Conservation (phyloP, 768 basidiomycete genomes). For the Boletus subparvulus region DNA sequence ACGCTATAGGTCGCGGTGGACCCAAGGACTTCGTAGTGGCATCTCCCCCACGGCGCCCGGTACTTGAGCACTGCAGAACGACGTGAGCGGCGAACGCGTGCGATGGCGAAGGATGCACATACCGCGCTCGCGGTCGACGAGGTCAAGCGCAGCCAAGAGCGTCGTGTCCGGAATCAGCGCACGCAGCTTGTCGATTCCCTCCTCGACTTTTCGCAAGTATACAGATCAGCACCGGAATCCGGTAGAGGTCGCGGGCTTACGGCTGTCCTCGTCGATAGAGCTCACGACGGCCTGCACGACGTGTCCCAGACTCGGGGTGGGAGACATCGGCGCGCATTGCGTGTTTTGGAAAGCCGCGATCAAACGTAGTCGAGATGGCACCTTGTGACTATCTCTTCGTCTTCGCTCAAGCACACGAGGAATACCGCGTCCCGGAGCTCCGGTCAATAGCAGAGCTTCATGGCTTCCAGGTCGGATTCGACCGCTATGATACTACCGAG, state of each 20-base stretch:
- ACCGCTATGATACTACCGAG: conserved; percentile 36
- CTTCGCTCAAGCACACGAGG: conserved; percentile 78
- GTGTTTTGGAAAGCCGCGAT: background rate
- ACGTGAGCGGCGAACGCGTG: background rate
- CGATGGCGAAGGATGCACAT: conserved; percentile 12
- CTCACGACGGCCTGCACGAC: conserved; percentile 33
- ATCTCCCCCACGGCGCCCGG: conserved; percentile 53
- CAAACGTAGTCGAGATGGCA: conserved; percentile 13
- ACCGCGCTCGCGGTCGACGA: conserved; percentile 75
- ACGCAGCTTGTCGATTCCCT: conserved; percentile 53
- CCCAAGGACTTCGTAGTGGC: conserved; percentile 67
- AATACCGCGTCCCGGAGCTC: conserved; percentile 85
- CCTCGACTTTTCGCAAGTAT: conserved; percentile 40
- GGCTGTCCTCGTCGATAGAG: conserved; percentile 32
- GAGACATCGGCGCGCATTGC: conserved; percentile 15
- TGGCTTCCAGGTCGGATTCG: conserved; percentile 57
- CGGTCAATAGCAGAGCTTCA: conserved; percentile 72
- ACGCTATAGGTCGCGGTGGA: conserved; percentile 64
- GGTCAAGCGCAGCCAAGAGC: conserved; percentile 68
- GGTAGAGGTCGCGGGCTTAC: conserved; percentile 25
- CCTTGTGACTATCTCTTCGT: conserved; percentile 55
- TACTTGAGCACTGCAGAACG: conserved; percentile 56
- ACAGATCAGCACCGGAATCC: background rate
- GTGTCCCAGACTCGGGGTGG: conserved; percentile 21
- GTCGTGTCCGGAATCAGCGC: conserved; percentile 61